These are phyloP conservation scores for Psidium friedrichsthalianum DNA, from an alignment of 345 rosid species.

Conservation along the genomic window DNA sequence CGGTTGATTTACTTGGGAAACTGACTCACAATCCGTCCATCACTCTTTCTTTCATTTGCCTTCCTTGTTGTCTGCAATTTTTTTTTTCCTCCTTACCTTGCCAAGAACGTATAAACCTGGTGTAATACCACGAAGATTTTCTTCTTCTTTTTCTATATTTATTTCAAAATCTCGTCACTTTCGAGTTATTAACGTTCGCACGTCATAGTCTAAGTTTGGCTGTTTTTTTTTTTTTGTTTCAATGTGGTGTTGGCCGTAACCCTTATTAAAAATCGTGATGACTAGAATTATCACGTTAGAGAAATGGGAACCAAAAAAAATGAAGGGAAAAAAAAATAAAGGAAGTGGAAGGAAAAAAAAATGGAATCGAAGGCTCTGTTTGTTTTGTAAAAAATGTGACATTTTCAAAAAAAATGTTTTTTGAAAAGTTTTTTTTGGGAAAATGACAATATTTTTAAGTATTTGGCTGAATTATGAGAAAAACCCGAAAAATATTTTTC, in stretches of 20 bases:
- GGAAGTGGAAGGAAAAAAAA: background rate
- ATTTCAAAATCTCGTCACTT: background rate
- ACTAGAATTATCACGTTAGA: background rate
- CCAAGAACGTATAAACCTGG: too few relatives aligned
- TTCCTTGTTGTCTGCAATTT: too few relatives aligned
- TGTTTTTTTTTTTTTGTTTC: background rate
- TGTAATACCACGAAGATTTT: background rate
- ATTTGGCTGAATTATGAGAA: too few relatives aligned
- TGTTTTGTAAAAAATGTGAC: too few relatives aligned
- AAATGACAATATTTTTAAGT: too few relatives aligned
- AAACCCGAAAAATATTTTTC: too few relatives aligned
- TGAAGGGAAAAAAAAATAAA: background rate
- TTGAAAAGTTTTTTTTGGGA: too few relatives aligned
- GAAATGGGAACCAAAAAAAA: background rate
- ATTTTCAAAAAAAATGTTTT: too few relatives aligned
- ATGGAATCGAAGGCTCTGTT: background rate
- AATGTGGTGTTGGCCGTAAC: background rate
- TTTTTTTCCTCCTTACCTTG: too few relatives aligned
- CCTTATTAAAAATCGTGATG: background rate
- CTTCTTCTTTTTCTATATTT: background rate
- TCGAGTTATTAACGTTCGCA: background rate
- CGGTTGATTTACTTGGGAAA: background rate
- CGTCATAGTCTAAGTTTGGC: background rate
- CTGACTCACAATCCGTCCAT: background rate
- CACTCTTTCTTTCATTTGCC: background rate